Base-by-base conservation (phyloP, 1,284 basidiomycete genomes). In the Melanopsichium pennsylvanicum region DNA sequence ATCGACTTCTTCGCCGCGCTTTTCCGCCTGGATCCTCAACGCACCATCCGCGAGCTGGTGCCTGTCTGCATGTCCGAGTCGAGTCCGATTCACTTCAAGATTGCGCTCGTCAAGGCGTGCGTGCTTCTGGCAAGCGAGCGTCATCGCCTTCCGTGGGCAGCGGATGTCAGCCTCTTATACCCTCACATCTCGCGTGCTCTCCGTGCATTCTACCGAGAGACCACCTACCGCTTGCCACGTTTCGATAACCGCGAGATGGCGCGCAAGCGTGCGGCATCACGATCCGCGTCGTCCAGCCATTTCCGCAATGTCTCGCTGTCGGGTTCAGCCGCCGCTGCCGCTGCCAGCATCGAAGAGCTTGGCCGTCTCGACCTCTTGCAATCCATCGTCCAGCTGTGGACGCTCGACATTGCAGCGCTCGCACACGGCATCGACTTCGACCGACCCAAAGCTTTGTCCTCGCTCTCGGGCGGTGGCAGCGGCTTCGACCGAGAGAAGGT, bases 11-110 rank as follows among this genome's bases (percentile, higher is more conserved):
- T 80, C 22, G 75, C 70, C 26, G 70, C 76, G 8, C 59, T 76
- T n/a, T 80, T 69, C 59, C 72, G 72, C 13, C 62, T 80, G n/a
- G 77, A 79, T 40, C 74, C 76, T 2, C 47, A 70, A 16, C 64
- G 56, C 34, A 69, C 69, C 18, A 54, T 75, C 16, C 55, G 59
- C 29, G 69, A 73, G 32, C 49, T 77, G 15, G 62, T 75, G 7
- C 74, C 74, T 12, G 27, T 68, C 34, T 78, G 72, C 50, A 60
- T 72, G 56, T 41, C 62, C 19, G 66, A 71, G 3, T 49, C 54
- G 12, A 72, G 66, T 38, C 71, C 76, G 1, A 48, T 63, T 11
- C 49, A 68, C 32, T 76, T 74, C 60, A 73, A 74, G 35, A 64
- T 73, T 11, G 72, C 57, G 18, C 59, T 78, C 22, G 68, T 76